Evolutionary conservation across 164 flowering plant genomes (phyloP), one percentile per base, ranked within the genome.

Genomic region (Protea cynaroides): DNA sequence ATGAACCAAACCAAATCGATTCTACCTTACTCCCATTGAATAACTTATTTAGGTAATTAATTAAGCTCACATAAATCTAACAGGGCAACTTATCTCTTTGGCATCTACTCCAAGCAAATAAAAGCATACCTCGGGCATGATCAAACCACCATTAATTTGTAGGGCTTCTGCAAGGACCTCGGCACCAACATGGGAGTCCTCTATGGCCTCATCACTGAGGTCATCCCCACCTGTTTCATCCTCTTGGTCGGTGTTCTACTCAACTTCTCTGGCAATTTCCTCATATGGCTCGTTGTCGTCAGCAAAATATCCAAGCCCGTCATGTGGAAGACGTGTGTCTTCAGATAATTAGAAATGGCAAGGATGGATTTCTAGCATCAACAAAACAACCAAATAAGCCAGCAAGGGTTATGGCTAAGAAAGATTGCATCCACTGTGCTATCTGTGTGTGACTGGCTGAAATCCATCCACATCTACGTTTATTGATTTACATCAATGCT

Each of bases 241-340:
- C 78, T 86, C 4, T 52, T 81, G 0, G 40, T 75, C 29, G 88
- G 91, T 1, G 70, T 86, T 1, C 81, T 75, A 51, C 70, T 78
- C 82, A 86, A 84, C 49, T 83, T 86, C 56, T 54, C 52, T 0
- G 87, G 86, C 19, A 84, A 81, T 67, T 79, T 86, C 79, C 77
- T 84, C 83, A 74, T 84, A 8, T 84, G 87, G 88, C 75, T 84
- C 0, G 70, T 84, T 10, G 88, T 86, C 53, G 79, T 84, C 1
- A 72, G 71, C 8, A 71, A 23, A 8, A 72, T 83, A 2, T 25
- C 82, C 21, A 69, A 64, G 56, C 88, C 92, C 0, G 58, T 44
- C 51, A 76, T 83, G 0, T 86, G 92, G 88, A 83, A 81, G 1
- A 86, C 84, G 88, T 86, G 87, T 54, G 0, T 65, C 7, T 86